Evolutionary conservation across 2,329 filamentous ascomycete genomes (phyloP), one percentile per base, ranked within the genome.

Genomic region (Alternaria atra): DNA sequence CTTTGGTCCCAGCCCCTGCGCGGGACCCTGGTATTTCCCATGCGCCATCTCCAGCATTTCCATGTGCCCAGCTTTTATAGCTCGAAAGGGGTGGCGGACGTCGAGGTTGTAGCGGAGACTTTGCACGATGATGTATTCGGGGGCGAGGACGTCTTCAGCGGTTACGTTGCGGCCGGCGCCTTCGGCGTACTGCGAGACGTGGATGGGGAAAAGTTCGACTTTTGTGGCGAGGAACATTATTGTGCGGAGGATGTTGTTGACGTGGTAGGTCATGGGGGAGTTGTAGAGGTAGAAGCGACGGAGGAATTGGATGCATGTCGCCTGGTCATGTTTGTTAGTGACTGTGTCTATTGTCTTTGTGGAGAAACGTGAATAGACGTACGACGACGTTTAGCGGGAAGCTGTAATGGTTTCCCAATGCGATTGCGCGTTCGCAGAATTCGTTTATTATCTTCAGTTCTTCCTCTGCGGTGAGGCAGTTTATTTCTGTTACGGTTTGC

Each of bases 241-340:
- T 30, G 93, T 95, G 75, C 94, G 92, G 76, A 97, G 89, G 68
- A 98, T 91, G 65, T 93, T 90, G 64, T 92, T 91, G 0, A 94
- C 94, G 64, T 94, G 92, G 77, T 99, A 98, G 30, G 94, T 97
- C 92, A 98, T 97, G 73, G 94, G 88, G 40, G 92, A 96, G 80
- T 98, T 97, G 73, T 91, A 94, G 37, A 97, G 86, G 82, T 98
- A 99, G 85, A 99, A 98, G 59, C 95, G 91, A 57, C 92, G 91
- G 61, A 99, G 86, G 77, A 96, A 97, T 74, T 96, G 89, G 63
- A 94, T 91, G 4, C 93, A 92, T 6, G 94, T 97, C 27, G 91
- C 89, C 85, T 88, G 52, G n/a, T 23, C 9, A 2, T n/a, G 9
- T 25, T 15, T 35, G 35, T 58, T 32, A 65, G 43, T 40, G 39